Evolutionary conservation across 169 alveolate genomes (phyloP).

Genomic region (Plasmodium malariae): DNA sequence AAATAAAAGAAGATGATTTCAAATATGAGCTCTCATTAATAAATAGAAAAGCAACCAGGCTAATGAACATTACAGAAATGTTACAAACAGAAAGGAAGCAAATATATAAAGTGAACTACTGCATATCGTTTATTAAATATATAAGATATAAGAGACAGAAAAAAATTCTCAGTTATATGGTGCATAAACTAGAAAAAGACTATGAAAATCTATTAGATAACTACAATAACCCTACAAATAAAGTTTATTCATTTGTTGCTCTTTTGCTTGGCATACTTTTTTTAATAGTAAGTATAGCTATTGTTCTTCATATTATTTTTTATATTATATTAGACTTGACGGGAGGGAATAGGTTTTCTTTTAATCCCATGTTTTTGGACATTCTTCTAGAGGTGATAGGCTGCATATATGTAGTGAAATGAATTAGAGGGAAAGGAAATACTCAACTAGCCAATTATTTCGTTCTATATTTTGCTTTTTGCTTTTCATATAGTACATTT

Average conservation of each 20-base stretch:
- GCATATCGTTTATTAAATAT: slow-evolving; percentile 12
- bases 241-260: background rate
- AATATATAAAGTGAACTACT: slow-evolving; percentile 8
- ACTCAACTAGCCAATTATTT: too few species aligned
- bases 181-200: slow-evolving; percentile 30
- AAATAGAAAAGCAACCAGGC: slow-evolving; percentile 34
- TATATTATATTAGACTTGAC: background rate
- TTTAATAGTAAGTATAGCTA: slow-evolving; percentile 6
- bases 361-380: background rate
- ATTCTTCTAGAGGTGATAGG: slow-evolving; percentile 13
- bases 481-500: background rate
- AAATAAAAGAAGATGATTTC: slow-evolving; percentile 22
- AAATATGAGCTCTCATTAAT: slow-evolving; percentile 7
- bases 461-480: too few species aligned
- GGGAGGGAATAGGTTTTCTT: background rate
- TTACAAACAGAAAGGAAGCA: slow-evolving; percentile 12
- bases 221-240: slow-evolving; percentile 2
- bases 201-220: slow-evolving; percentile 15
- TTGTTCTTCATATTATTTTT: slow-evolving; percentile 16
- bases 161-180: slow-evolving; percentile 30
- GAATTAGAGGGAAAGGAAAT: too few species aligned
- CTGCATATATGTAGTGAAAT: too few species aligned
- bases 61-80: slow-evolving; percentile 33
- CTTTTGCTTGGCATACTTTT: slow-evolving; percentile 13
- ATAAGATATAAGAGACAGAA: slow-evolving; percentile 29